phyloP scores from a whole-genome alignment of 192 early-diverging fungal genomes.

The Paraglomus brasilianum region DNA sequence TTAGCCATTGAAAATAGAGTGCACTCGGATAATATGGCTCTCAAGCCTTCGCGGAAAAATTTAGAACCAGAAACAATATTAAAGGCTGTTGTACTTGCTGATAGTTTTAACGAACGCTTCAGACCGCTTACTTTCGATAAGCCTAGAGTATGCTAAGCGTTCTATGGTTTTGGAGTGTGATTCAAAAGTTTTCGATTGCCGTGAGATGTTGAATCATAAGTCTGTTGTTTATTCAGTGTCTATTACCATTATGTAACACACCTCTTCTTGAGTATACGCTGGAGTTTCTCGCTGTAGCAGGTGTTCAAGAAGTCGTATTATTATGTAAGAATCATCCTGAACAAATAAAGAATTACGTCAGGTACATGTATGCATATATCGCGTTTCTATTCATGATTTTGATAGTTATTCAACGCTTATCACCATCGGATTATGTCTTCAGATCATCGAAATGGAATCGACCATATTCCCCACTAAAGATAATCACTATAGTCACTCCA shows the following conservation, averaged over 20 bases:
- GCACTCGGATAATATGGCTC: too few species aligned
- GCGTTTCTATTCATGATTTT: slow-evolving; percentile 2
- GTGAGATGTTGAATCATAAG: not conserved
- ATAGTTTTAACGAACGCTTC: slow-evolving; percentile 85
- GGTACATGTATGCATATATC: slow-evolving; percentile 5
- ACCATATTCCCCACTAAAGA: slow-evolving; percentile 61
- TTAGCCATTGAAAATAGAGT: too few species aligned
- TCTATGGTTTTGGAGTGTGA: not conserved
- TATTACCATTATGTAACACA: slow-evolving; percentile 92
- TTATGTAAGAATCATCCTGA: slow-evolving; percentile 84
- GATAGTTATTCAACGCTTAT: not conserved
- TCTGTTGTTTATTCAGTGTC: slow-evolving; percentile 54
- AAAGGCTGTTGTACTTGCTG: slow-evolving; percentile 91
- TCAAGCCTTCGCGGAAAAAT: slow-evolving; percentile 24
- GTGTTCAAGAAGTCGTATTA: slow-evolving; percentile 83
- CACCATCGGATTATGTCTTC: slow-evolving; percentile 2
- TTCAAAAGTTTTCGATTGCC: too few species aligned
- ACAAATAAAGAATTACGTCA: slow-evolving; percentile 79
- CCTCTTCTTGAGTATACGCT: slow-evolving; percentile 97
- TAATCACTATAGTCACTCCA: slow-evolving; percentile 72
- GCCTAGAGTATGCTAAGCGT: slow-evolving; percentile 62
- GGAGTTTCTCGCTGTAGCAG: slow-evolving; percentile 85
- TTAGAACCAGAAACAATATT: slow-evolving; percentile 64
- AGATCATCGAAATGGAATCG: slow-evolving; percentile 74
- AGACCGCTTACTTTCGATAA: slow-evolving; percentile 80